Conservation (phyloP, 495 filamentous ascomycete genomes). For the Rostrohypoxylon terebratum region DNA sequence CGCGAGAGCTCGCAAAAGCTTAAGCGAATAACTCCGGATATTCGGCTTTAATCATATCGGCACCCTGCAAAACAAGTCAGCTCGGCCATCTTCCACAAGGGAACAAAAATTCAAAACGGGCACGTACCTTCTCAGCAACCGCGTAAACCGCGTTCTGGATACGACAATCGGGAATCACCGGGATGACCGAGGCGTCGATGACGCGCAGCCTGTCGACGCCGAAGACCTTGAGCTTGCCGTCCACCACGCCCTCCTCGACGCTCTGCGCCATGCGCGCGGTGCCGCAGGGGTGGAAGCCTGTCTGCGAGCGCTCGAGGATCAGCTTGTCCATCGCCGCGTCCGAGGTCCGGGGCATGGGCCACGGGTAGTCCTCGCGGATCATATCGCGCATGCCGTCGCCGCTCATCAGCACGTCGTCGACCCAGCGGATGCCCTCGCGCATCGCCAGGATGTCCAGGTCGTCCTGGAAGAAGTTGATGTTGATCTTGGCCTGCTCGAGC, state of each 20-base stretch:
- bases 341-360: constrained; percentile 67
- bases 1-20: background rate
- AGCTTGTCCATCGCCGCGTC: constrained; percentile 69
- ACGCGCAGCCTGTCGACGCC: constrained; percentile 66
- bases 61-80: constrained; percentile 52
- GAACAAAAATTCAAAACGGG: background rate
- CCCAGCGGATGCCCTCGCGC: constrained; percentile 67
- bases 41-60: constrained; percentile 60
- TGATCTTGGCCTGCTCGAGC: constrained; percentile 66
- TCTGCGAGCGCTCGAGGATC: constrained; percentile 68
- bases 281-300: constrained; percentile 70
- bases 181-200: constrained; percentile 62
- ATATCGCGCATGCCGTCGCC: constrained; percentile 70
- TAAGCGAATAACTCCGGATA: constrained; percentile 51
- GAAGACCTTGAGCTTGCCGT: constrained; percentile 64
- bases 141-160: constrained; percentile 67
- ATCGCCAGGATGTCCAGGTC: constrained; percentile 68
- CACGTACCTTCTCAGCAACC: constrained; percentile 64
- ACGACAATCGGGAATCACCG: constrained; percentile 60
- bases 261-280: constrained; percentile 64
- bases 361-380: constrained; percentile 66
- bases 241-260: constrained; percentile 66
- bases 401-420: constrained; percentile 66
- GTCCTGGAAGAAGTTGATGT: constrained; percentile 69
- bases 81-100: background rate